Evolutionary conservation across 495 filamentous ascomycete species (phyloP).

Genomic region (Neurospora tetrasperma): DNA sequence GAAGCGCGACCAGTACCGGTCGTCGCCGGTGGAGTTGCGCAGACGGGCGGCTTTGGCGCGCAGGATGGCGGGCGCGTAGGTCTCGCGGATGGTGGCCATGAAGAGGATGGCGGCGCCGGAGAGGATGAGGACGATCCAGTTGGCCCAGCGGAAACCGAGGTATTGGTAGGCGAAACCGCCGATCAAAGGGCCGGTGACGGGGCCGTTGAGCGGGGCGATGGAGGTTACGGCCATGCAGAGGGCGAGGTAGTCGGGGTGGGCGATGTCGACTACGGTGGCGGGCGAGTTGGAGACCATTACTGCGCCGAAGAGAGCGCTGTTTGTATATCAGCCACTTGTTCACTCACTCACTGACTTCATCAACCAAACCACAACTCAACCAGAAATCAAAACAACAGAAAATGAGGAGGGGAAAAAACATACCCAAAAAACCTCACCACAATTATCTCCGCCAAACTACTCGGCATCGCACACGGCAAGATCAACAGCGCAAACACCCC

Average conservation of each 20-base stretch:
- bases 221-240: constrained; percentile 65
- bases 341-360: not conserved
- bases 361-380: too few species aligned
- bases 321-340: not conserved
- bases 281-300: constrained; percentile 75
- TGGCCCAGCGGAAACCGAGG: constrained; percentile 67
- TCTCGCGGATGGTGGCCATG: constrained; percentile 54
- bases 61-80: constrained; percentile 67
- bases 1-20: constrained; percentile 67
- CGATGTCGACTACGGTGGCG: constrained; percentile 74
- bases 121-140: constrained; percentile 70
- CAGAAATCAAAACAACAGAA: too few species aligned
- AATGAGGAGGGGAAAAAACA: constrained; percentile 3
- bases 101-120: constrained; percentile 44
- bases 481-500: constrained; percentile 54
- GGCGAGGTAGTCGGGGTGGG: constrained; percentile 56
- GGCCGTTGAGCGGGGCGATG: constrained; percentile 69
- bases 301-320: constrained; percentile 59
- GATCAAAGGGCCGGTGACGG: constrained; percentile 44
- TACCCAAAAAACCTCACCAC: constrained; percentile 63
- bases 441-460: constrained; percentile 52
- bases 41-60: constrained; percentile 54
- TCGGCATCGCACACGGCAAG: constrained; percentile 61
- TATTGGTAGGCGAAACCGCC: constrained; percentile 62
- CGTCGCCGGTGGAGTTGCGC: constrained; percentile 66